Conservation (phyloP, 331 rosid species). For the Cydonia oblonga region DNA sequence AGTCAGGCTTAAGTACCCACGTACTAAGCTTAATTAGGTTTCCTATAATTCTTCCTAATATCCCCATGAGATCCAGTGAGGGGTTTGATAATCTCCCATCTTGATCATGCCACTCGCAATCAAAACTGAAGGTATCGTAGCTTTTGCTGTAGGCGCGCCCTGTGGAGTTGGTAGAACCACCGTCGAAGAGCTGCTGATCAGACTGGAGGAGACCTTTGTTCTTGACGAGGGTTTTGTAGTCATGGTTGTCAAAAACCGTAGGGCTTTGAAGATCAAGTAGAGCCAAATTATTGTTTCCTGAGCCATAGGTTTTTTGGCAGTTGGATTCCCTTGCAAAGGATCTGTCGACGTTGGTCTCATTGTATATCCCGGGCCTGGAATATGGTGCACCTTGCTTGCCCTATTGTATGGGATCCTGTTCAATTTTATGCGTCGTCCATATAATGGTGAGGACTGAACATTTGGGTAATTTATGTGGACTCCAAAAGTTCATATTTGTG, state of each 20-base stretch:
- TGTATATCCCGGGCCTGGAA: slow-evolving; percentile 52
- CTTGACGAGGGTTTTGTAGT: slow-evolving; percentile 46
- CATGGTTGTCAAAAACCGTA: slow-evolving; percentile 45
- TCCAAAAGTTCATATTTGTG: no score
- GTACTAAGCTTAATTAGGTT: slow-evolving; percentile 18
- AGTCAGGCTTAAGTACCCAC: no score
- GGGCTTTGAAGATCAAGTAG: slow-evolving; percentile 55
- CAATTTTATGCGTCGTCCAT: not conserved
- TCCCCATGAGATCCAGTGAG: slow-evolving; percentile 73
- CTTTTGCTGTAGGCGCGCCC: slow-evolving; percentile 30
- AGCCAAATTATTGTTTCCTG: slow-evolving; percentile 67
- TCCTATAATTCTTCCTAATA: slow-evolving; percentile 66
- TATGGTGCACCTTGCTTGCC: slow-evolving; percentile 60
- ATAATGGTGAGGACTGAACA: no score
- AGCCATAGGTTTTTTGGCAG: slow-evolving; percentile 42
- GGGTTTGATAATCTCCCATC: slow-evolving; percentile 67
- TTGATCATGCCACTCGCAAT: slow-evolving; percentile 57
- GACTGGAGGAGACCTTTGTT: slow-evolving; percentile 68
- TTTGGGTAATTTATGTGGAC: no score
- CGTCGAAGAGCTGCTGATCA: slow-evolving; percentile 58
- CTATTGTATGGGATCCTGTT: slow-evolving; percentile 64
- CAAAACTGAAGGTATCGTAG: slow-evolving; percentile 26
- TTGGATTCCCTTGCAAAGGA: slow-evolving; percentile 34
- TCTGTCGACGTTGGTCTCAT: slow-evolving; percentile 39
- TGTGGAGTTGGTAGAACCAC: slow-evolving; percentile 49